These are phyloP conservation scores for Blastobotrys illinoisensis DNA, from an alignment of 1,139 yeast genomes.

Conservation along the genomic window DNA sequence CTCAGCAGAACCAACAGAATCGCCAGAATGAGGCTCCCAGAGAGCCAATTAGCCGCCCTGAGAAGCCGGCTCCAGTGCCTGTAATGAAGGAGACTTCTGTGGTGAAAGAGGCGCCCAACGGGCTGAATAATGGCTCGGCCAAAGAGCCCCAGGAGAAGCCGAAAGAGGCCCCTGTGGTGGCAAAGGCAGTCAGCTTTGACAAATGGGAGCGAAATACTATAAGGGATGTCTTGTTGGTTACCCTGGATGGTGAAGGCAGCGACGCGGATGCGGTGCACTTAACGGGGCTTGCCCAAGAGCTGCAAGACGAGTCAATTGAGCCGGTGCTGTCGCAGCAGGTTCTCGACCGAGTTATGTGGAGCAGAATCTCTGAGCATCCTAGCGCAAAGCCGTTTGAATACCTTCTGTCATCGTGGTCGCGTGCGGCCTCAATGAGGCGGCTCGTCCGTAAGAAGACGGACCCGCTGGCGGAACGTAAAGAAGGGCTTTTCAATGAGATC, in stretches of 20 bases:
- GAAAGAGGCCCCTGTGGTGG: background rate
- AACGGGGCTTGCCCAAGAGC: slow-evolving; percentile 15
- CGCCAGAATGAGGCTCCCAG: slow-evolving; percentile 1
- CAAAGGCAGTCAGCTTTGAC: slow-evolving; percentile 11
- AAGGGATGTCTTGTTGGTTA: slow-evolving; percentile 18
- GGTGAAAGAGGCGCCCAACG: background rate
- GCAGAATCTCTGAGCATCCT: slow-evolving; percentile 24
- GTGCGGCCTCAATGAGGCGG: slow-evolving; percentile 16
- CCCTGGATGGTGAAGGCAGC: slow-evolving; percentile 10
- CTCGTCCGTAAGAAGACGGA: slow-evolving; percentile 10
- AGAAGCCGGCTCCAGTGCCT: too few relatives aligned
- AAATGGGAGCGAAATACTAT: slow-evolving; percentile 22
- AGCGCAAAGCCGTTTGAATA: slow-evolving; percentile 23
- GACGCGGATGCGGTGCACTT: slow-evolving; percentile 13
- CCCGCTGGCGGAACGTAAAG: slow-evolving; percentile 14
- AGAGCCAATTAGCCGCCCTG: background rate
- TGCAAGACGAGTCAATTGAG: slow-evolving; percentile 9
- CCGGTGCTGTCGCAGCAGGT: slow-evolving; percentile 17
- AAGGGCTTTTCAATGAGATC: slow-evolving; percentile 13
- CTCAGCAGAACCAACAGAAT: background rate
- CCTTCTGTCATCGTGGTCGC: slow-evolving; percentile 22
- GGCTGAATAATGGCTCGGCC: background rate
- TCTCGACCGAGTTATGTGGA: slow-evolving; percentile 29
- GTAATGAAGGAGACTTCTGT: too few relatives aligned
- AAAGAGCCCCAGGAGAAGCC: too few relatives aligned